Base-by-base conservation (phyloP, 192 early-diverging fungal genomes). In the Umbelopsis ramanniana region DNA sequence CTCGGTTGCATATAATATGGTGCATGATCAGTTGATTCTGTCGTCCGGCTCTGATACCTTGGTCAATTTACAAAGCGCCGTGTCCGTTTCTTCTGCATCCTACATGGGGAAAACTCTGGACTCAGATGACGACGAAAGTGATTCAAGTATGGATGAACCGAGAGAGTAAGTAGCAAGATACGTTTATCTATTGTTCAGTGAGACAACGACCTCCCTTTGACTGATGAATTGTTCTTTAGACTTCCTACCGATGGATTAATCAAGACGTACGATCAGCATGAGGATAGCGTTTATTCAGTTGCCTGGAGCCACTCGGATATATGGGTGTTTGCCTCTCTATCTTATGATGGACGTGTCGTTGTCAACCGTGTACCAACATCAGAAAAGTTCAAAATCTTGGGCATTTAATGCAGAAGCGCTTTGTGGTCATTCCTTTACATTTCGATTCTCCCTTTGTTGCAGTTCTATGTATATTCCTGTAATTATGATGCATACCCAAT, bases 281-380 rank as follows among this genome's bases (percentile, higher is more conserved):
- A 98, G 77, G 94, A 97, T 60, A 93, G 92, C 72, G 96, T 98
- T 3, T 97, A 97, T 73, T 81, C 92, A 6, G 91, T 90, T 3
- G 88, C 91, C 21, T 98, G 97, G 97, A 97, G 95, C 55, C 82
- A 81, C 6, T 89, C 89, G 0, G 95, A 97, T 80, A 93, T 95
- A 1, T 98, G 97, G 97, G 84, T 95, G 14, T 98, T 97, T 87
- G 91, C 93, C 21, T 96, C 95, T 4, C 75, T 97, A 26, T 97
- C 96, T 26, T 94, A 95, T 80, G 96, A 96, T 78, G 97, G 97
- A 11, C 89, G 94, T 14, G 85, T 96, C n/a, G 93, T 95, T 24
- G 89, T 98, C 54, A 98, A 95, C 79, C 80, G 90, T 38, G 97
- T 97, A 15, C 97, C 97, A 89, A 70, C 74, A 21, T 29, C 66